These are phyloP conservation scores for Plasmopara muralis DNA, from an alignment of 352 stramenopile genomes.

Conservation along the genomic window DNA sequence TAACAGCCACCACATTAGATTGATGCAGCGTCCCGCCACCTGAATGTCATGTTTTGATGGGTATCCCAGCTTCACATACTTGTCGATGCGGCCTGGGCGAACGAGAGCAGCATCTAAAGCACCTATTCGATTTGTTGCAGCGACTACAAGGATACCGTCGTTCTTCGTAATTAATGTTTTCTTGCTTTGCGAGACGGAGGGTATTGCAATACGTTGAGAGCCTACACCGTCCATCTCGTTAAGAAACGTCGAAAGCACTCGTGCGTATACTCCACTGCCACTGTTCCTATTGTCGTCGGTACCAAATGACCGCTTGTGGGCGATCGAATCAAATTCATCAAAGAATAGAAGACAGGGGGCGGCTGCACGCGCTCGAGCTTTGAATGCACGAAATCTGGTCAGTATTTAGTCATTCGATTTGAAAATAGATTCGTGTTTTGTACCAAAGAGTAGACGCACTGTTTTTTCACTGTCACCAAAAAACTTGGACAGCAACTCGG, in stretches of 20 bases:
- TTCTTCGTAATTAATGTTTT: slow-evolving; percentile 6
- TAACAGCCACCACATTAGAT: neutral
- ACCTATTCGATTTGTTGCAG: slow-evolving; percentile 65
- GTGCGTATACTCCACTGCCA: slow-evolving; percentile 60
- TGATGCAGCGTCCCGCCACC: slow-evolving; percentile 9
- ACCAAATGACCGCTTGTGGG: slow-evolving; percentile 64
- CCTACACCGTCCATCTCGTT: slow-evolving; percentile 84
- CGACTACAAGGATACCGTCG: slow-evolving; percentile 58
- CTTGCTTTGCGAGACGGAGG: slow-evolving; percentile 13
- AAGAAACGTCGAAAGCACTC: slow-evolving; percentile 76
- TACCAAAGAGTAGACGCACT: slow-evolving; percentile 77
- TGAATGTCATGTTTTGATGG: slow-evolving; percentile 44
- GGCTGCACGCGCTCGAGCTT: slow-evolving; percentile 58
- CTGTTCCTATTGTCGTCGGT: slow-evolving; percentile 30
- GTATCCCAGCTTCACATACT: slow-evolving; percentile 50
- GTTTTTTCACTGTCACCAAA: slow-evolving; percentile 82
- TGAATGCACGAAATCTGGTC: slow-evolving; percentile 1
- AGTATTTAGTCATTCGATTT: neutral
- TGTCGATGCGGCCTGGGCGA: slow-evolving; percentile 75
- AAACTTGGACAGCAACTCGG: slow-evolving; percentile 81
- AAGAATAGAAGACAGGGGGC: slow-evolving; percentile 81
- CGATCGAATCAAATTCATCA: slow-evolving; percentile 81
- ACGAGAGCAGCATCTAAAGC: slow-evolving; percentile 67
- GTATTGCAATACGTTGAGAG: slow-evolving; percentile 16
- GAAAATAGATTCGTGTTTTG: slow-evolving; percentile 5